Evolutionary conservation across 768 basidiomycete species (phyloP), one percentile per base, ranked within the genome.

Genomic region (Panaeolus cyanescens): DNA sequence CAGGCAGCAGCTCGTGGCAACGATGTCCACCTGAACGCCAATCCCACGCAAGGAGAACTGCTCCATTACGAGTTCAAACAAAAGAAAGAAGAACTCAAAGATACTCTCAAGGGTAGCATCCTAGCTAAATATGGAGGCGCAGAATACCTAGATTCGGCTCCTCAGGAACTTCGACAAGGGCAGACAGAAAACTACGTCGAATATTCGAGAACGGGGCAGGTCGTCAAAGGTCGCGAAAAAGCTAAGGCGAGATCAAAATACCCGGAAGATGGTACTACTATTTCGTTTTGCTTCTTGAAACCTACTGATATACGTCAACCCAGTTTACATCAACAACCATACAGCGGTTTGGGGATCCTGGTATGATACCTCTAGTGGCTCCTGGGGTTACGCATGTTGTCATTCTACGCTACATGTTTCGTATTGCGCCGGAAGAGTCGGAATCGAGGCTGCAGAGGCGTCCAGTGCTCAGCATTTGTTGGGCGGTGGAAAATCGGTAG

Each of bases 141-240:
- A 68, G 83, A 95, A 73, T 96, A 96, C 75, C 80, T 99, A 56
- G 88, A 93, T 74, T 86, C 83, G 20, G 89, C 90, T n/a, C 94
- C 97, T 19, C 90, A 87, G 71, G 97, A 99, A 74, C 80, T 99
- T 32, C 74, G 95, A n/a, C 88, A 90, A 64, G 97, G 97, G 0
- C 96, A 99, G 77, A 96, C 95, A 34, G 97, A 99, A 73, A 85
- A 96, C 64, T 99, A 99, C 64, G 93, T 98, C 45, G 97, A 99
- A 77, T 99, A 98, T 74, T 96, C 95, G 59, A 81, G 95, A 63
- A 85, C 92, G 22, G 97, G 97, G 19, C 88, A 92, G 70, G 84
- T 99, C 58, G 82, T 99, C 66, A 96, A 93, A 76, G 97, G 97
- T 31, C 86, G 87, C 63, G 97, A 99, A 78, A 83, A 87, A 56